Evolutionary conservation across 2,329 filamentous ascomycete species (phyloP).

Genomic region (Alternaria sp.): DNA sequence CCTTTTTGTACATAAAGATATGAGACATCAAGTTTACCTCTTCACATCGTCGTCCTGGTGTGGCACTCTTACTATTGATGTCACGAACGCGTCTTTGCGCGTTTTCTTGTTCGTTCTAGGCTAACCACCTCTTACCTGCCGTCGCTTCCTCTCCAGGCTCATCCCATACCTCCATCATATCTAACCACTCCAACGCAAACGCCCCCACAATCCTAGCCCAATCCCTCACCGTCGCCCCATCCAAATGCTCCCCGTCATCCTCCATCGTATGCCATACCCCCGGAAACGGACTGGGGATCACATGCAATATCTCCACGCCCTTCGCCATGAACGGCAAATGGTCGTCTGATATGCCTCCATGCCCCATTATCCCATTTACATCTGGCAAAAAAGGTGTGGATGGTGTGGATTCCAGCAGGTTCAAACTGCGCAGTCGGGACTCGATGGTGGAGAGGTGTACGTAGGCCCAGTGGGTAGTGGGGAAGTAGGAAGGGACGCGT

Average conservation of each 20-base stretch:
- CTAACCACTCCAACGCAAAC: conserved; percentile 92
- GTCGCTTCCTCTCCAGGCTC: conserved; percentile 13
- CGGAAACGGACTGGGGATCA: conserved; percentile 87
- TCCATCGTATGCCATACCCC: conserved; percentile 83
- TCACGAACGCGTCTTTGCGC: background rate
- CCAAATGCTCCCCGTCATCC: conserved; percentile 85
- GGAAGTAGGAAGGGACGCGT: conserved; percentile 82
- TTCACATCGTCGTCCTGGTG: background rate
- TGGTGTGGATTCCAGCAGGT: conserved; percentile 68
- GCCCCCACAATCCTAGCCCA: conserved; percentile 85
- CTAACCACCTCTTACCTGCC: background rate
- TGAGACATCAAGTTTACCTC: conserved; percentile 2
- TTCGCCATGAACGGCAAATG: conserved; percentile 88
- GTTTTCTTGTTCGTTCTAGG: background rate
- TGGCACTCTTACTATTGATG: background rate
- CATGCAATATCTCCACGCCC: conserved; percentile 86
- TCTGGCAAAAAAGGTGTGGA: conserved; percentile 58
- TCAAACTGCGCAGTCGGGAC: conserved; percentile 71
- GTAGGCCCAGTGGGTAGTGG: conserved; percentile 94
- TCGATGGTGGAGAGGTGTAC: conserved; percentile 76
- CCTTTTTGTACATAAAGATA: conserved; percentile 19
- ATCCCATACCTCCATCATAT: conserved; percentile 65
- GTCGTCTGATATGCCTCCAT: conserved; percentile 75
- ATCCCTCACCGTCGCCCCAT: conserved; percentile 79
- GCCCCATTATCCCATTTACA: conserved; percentile 35